These are phyloP conservation scores for Quercus tomentella DNA, from an alignment of 331 rosid species.

Conservation along the genomic window DNA sequence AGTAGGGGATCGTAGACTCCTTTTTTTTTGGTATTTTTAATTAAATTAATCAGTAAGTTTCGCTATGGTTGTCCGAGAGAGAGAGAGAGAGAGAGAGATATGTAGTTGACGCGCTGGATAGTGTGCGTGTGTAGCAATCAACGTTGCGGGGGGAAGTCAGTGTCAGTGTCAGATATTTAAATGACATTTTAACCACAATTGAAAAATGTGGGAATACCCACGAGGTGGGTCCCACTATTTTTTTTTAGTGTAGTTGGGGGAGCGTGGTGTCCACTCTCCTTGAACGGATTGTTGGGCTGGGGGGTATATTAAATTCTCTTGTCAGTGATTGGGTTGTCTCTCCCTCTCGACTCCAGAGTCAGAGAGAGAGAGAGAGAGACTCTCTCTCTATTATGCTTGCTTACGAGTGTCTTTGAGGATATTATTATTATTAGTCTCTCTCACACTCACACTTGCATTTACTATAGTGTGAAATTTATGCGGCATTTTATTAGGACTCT, in stretches of 20 bases:
- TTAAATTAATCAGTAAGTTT: slow-evolving; percentile 6
- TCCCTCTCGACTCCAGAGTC: not conserved
- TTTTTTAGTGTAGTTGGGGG: slow-evolving; percentile 44
- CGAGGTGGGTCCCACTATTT: slow-evolving; percentile 11
- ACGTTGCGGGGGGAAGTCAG: slow-evolving; percentile 22
- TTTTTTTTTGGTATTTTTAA: not conserved
- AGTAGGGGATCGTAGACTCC: not conserved
- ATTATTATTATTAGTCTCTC: too few relatives aligned
- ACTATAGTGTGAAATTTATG: too few relatives aligned
- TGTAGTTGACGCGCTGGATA: slow-evolving; percentile 31
- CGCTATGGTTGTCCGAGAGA: slow-evolving; percentile 7
- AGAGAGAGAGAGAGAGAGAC: too few relatives aligned
- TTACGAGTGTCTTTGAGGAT: too few relatives aligned
- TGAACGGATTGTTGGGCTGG: not conserved
- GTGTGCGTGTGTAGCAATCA: slow-evolving; percentile 27
- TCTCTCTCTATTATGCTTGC: too few relatives aligned
- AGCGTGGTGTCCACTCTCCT: slow-evolving; percentile 46
- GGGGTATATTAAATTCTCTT: slow-evolving; percentile 8
- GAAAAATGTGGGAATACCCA: slow-evolving; percentile 13
- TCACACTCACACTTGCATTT: too few relatives aligned
- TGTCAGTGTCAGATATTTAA: slow-evolving; percentile 39
- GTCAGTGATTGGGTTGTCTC: slow-evolving; percentile 30
- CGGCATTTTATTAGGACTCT: too few relatives aligned
- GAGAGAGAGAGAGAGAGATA: not conserved
- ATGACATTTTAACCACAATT: slow-evolving; percentile 35